These are phyloP conservation scores for Thamnidium elegans DNA, from an alignment of 192 early-diverging fungal genomes.

Conservation along the genomic window DNA sequence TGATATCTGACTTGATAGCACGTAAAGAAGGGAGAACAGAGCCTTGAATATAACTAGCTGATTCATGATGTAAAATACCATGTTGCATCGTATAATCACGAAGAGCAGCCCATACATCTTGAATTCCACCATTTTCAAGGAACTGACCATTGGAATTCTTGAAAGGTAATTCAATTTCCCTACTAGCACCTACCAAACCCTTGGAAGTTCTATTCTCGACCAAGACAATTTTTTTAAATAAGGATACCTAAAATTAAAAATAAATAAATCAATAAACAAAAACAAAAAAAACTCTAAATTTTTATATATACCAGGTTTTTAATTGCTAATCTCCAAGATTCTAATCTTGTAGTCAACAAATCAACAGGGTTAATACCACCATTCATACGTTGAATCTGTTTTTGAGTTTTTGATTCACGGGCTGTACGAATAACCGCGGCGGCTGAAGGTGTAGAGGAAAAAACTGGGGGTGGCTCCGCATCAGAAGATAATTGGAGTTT, in stretches of 20 bases:
- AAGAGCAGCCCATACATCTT: conserved; percentile 26
- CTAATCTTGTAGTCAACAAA: conserved; percentile 19
- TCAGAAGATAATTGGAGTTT: neutral
- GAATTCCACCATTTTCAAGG: conserved; percentile 28
- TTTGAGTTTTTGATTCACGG: conserved; percentile 15
- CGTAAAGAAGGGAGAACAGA: conserved; percentile 20
- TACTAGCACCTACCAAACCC: conserved; percentile 16
- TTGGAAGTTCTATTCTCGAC: conserved; percentile 16
- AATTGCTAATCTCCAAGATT: conserved; percentile 22
- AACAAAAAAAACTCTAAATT: neutral
- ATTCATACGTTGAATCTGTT: conserved; percentile 28
- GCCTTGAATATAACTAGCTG: conserved; percentile 16
- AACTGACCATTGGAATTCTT: conserved; percentile 17
- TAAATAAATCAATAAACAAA: neutral
- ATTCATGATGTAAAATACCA: conserved; percentile 25
- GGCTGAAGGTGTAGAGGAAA: conserved; percentile 20
- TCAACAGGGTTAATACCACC: conserved; percentile 30
- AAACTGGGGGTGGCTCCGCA: conserved; percentile 24
- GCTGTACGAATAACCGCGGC: neutral
- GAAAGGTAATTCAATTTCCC: conserved; percentile 17
- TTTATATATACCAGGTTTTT: conserved; percentile 28
- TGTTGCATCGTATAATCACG: conserved; percentile 25
- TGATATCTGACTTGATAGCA: conserved; percentile 26
- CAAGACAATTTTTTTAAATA: conserved; percentile 29
- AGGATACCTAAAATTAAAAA: conserved; percentile 17